Conservation (phyloP, 306 rosid genomes). For the Lathyrus sativus region DNA sequence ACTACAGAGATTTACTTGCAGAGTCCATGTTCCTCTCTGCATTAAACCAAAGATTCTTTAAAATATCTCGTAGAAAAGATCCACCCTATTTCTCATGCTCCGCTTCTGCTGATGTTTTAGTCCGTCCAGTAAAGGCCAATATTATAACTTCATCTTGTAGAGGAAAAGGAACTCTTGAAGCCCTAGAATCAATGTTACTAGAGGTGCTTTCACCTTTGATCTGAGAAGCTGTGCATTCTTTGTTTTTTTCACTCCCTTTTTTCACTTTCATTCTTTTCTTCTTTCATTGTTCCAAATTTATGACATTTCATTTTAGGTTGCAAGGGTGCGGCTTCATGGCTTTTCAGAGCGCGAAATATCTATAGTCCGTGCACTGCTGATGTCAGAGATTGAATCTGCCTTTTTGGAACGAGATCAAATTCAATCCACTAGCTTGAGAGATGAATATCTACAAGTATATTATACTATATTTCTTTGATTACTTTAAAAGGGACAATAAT, state of each 20-base stretch:
- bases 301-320: conserved; percentile 67
- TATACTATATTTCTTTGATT: conserved; percentile 22
- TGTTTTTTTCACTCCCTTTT: neutral
- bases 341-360: conserved; percentile 90
- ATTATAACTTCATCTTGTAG: conserved; percentile 83
- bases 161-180: conserved; percentile 78
- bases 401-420: conserved; percentile 97
- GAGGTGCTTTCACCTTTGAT: conserved; percentile 63
- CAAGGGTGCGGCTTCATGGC: conserved; percentile 83
- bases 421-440: conserved; percentile 88
- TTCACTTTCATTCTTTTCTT: conserved; percentile 24
- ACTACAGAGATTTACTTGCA: conserved; percentile 79
- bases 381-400: conserved; percentile 97
- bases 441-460: conserved; percentile 88
- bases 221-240: conserved; percentile 20
- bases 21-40: conserved; percentile 96
- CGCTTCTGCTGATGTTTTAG: conserved; percentile 82
- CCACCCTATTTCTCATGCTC: conserved; percentile 97
- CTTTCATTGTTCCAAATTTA: conserved; percentile 23
- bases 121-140: conserved; percentile 84
- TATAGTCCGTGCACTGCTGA: conserved; percentile 71
- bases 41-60: conserved; percentile 87
- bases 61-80: conserved; percentile 85
- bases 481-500: conserved; percentile 23
- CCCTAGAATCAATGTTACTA: conserved; percentile 82